phyloP scores from a whole-genome alignment of 257 asterid species.

The Plantago ovata region DNA sequence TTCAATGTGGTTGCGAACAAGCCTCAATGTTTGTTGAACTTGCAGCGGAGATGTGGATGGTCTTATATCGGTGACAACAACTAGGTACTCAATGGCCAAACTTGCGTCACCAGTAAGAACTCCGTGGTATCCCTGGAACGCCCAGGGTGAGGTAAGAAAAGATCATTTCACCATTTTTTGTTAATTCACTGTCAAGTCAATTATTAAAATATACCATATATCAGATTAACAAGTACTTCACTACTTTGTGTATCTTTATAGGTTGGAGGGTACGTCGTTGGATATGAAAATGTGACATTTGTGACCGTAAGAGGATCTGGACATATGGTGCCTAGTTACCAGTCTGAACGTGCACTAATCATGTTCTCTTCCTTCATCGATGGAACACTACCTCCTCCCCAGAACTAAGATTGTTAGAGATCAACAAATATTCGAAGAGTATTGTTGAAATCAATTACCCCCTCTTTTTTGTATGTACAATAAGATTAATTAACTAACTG shows the following conservation, averaged over 20 bases:
- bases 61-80: slow-evolving; percentile 34
- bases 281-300: not conserved
- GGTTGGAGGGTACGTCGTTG: slow-evolving; percentile 2
- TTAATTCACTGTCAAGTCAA: not conserved
- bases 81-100: slow-evolving; percentile 30
- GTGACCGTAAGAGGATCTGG: slow-evolving; percentile 1
- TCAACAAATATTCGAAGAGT: too few relatives aligned
- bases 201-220: not conserved
- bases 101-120: slow-evolving; percentile 23
- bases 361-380: slow-evolving; percentile 1
- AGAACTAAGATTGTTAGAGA: too few relatives aligned
- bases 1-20: too few relatives aligned
- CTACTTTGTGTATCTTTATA: not conserved
- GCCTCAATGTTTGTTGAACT: not conserved
- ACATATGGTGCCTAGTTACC: slow-evolving; percentile 1
- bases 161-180: not conserved
- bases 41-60: slow-evolving; percentile 47
- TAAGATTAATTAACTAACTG: too few relatives aligned
- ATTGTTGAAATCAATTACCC: too few relatives aligned
- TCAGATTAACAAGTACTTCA: not conserved
- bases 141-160: slow-evolving; percentile 8
- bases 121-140: slow-evolving; percentile 38
- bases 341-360: not conserved
- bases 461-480: too few relatives aligned
- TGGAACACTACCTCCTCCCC: not conserved